A percentile compares a stretch with the other conserved stretches of the same genome.
These are phyloP conservation scores for Hyaloperonospora brassicae DNA, from an alignment of 352 stramenopile species.

Conservation along the genomic window DNA sequence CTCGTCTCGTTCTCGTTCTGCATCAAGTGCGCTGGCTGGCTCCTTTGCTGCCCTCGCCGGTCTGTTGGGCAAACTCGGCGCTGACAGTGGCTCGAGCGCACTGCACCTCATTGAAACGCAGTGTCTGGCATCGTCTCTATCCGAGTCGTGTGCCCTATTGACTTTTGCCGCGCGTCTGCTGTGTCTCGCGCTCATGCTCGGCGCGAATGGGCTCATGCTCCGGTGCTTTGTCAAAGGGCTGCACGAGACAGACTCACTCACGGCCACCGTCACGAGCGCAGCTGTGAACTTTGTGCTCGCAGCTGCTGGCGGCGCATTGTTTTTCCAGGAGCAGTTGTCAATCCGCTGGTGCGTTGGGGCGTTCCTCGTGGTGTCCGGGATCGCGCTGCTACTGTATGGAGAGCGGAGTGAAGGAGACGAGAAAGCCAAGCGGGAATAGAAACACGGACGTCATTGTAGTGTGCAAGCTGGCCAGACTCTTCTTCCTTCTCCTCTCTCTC, in stretches of 20 bases:
- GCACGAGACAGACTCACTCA: conserved; percentile 82
- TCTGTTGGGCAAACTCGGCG: conserved; percentile 54
- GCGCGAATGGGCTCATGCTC: conserved; percentile 68
- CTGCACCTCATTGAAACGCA: conserved; percentile 21
- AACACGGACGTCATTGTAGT: too few species aligned
- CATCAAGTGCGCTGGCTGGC: conserved; percentile 41
- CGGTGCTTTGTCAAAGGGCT: conserved; percentile 74
- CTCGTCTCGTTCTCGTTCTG: neutral
- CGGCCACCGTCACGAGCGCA: conserved; percentile 72
- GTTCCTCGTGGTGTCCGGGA: conserved; percentile 57
- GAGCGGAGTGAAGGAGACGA: conserved; percentile 35
- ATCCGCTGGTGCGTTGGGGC: conserved; percentile 72
- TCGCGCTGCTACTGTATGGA: conserved; percentile 62
- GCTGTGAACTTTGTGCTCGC: conserved; percentile 80
- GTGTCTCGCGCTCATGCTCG: conserved; percentile 66
- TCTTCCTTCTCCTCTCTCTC: neutral
- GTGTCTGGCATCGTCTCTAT: conserved; percentile 15
- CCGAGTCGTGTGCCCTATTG: conserved; percentile 15
- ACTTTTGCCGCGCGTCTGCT: conserved; percentile 28
- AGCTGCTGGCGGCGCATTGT: conserved; percentile 39
- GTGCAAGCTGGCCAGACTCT: too few species aligned
- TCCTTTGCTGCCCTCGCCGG: conserved; percentile 47
- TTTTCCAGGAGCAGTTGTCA: conserved; percentile 66
- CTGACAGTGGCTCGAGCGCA: conserved; percentile 23
- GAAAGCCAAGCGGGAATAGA: neutral